Conservation (phyloP, 768 basidiomycete genomes). For the Mycena capillaripes region DNA sequence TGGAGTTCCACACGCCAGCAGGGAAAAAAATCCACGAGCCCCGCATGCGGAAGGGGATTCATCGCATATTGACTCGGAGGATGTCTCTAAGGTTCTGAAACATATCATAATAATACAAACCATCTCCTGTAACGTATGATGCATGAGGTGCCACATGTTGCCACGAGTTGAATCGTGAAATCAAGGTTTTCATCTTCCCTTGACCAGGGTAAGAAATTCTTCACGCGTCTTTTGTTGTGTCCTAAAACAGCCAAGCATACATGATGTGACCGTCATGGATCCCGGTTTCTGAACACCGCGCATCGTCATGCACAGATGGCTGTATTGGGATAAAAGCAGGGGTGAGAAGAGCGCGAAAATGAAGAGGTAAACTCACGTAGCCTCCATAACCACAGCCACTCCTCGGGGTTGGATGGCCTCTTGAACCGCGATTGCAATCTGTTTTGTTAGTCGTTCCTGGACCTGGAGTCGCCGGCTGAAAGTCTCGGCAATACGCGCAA, state of each 20-base stretch:
- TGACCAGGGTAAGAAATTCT: constrained; percentile 93
- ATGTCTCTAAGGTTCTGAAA: constrained; percentile 35
- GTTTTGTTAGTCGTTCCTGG: constrained; percentile 97
- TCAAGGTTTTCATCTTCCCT: constrained; percentile 56
- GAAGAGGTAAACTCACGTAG: constrained; percentile 75
- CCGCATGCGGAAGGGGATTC: no score
- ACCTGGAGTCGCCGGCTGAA: constrained; percentile 97
- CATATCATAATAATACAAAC: constrained; percentile 45
- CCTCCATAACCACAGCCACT: constrained; percentile 99
- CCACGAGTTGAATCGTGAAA: constrained; percentile 49
- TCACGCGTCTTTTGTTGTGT: constrained; percentile 99
- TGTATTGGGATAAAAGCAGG: constrained; percentile 46
- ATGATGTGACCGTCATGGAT: constrained; percentile 93
- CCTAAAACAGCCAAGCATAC: constrained; percentile 98
- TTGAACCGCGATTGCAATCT: constrained; percentile 97
- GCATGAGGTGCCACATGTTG: no score
- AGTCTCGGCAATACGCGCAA: constrained; percentile 97
- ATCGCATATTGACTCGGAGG: constrained; percentile 9
- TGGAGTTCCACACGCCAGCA: no score
- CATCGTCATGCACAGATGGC: constrained; percentile 99
- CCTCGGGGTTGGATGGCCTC: constrained; percentile 98
- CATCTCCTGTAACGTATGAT: no score
- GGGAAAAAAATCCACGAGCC: no score
- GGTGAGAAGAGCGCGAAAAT: constrained; percentile 26
- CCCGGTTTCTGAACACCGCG: constrained; percentile 99